phyloP scores from a whole-genome alignment of 169 alveolate genomes.

The Cryptosporidium sp. region DNA sequence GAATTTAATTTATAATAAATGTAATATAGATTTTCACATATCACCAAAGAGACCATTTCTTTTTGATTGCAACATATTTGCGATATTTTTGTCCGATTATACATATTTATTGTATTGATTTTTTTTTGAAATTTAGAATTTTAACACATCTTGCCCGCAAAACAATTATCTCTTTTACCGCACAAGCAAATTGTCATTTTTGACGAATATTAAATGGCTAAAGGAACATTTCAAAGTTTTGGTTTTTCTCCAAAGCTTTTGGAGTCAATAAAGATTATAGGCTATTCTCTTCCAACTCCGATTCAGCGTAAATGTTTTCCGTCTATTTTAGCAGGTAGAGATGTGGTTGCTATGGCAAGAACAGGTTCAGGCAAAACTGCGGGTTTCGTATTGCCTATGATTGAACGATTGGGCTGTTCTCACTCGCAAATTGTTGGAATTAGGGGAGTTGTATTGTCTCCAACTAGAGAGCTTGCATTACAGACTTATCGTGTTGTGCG shows the following conservation, averaged over 20 bases:
- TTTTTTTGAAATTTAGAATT: no score
- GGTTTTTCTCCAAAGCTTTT: slow-evolving; percentile 65
- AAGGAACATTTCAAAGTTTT: slow-evolving; percentile 65
- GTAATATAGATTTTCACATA: no score
- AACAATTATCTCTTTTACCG: slow-evolving; percentile 21
- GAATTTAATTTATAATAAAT: no score
- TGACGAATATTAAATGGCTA: slow-evolving; percentile 37
- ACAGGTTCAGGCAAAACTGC: slow-evolving; percentile 97
- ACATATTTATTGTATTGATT: no score
- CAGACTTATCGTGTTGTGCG: slow-evolving; percentile 85
- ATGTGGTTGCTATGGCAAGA: slow-evolving; percentile 94
- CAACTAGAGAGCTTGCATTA: slow-evolving; percentile 94
- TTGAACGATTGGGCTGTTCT: slow-evolving; percentile 86
- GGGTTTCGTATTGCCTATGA: slow-evolving; percentile 93
- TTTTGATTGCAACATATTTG: background rate
- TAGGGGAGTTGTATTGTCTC: slow-evolving; percentile 92
- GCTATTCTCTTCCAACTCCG: slow-evolving; percentile 93
- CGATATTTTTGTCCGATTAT: background rate
- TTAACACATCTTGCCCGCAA: background rate
- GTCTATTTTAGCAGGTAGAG: slow-evolving; percentile 89
- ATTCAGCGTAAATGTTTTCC: slow-evolving; percentile 94
- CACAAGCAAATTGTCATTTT: background rate
- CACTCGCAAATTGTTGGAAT: slow-evolving; percentile 94
- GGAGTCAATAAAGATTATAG: slow-evolving; percentile 82
- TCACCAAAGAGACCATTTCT: background rate